Percentiles rank a stretch among this genome's conserved stretches.
These are phyloP conservation scores for Omphalea diandra DNA, from an alignment of 441 rosid genomes.

Conservation along the genomic window DNA sequence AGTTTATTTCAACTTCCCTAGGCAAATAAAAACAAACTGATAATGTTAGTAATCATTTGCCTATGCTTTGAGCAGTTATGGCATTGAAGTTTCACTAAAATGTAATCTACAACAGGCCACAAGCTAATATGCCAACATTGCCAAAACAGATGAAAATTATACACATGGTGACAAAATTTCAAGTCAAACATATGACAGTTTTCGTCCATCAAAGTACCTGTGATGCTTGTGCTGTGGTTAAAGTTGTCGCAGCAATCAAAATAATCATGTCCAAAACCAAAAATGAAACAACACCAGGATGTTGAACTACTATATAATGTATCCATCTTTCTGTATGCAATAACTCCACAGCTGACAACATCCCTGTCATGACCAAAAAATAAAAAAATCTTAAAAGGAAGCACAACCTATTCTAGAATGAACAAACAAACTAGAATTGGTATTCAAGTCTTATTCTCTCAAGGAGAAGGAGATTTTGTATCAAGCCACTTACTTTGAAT, in stretches of 20 bases:
- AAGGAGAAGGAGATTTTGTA: slow-evolving; percentile 5
- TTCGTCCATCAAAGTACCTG: slow-evolving; percentile 54
- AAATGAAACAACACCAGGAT: slow-evolving; percentile 62
- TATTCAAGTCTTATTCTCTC: background rate
- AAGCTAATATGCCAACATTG: background rate
- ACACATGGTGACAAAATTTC: background rate
- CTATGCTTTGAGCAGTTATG: background rate
- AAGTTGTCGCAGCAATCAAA: slow-evolving; percentile 54
- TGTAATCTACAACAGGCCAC: background rate
- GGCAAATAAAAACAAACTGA: background rate
- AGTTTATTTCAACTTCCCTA: background rate
- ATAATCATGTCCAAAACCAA: slow-evolving; percentile 53
- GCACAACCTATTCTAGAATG: no score
- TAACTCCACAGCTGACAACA: slow-evolving; percentile 46
- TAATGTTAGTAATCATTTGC: background rate
- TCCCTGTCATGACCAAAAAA: slow-evolving; percentile 44
- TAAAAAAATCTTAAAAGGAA: background rate
- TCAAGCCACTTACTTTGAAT: slow-evolving; percentile 59
- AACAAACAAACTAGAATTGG: background rate
- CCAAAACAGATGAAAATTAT: background rate
- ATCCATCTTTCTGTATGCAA: slow-evolving; percentile 49
- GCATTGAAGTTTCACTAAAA: background rate
- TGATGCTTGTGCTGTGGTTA: slow-evolving; percentile 62
- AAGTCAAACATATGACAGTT: background rate
- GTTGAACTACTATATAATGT: slow-evolving; percentile 50